phyloP scores from a whole-genome alignment of 352 stramenopile species.

The Phytophthora chlamydospora region DNA sequence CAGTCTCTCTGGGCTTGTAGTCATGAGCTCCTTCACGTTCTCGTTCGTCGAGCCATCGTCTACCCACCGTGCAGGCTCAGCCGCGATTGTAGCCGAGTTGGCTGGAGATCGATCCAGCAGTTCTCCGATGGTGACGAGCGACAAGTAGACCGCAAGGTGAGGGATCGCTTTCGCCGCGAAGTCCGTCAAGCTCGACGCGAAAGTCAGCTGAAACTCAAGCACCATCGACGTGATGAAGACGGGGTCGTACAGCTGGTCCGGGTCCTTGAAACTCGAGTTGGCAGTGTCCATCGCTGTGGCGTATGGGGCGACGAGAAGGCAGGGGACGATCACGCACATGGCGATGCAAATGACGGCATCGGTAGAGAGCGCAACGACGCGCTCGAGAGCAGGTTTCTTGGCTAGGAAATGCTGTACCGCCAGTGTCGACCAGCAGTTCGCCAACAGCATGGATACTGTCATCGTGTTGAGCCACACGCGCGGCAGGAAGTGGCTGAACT shows the following conservation, averaged over 20 bases:
- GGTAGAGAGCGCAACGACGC: background rate
- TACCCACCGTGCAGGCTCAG: background rate
- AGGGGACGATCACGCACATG: constrained; percentile 1
- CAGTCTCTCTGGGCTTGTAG: too few relatives aligned
- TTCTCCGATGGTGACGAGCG: background rate
- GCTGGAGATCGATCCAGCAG: too few relatives aligned
- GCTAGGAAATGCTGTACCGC: constrained; percentile 44
- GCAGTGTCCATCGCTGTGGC: background rate
- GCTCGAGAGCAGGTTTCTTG: background rate
- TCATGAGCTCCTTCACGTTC: too few relatives aligned
- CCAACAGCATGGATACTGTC: constrained; percentile 19
- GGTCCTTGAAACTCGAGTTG: background rate
- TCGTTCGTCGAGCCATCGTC: background rate
- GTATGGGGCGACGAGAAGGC: background rate
- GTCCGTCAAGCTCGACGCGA: background rate
- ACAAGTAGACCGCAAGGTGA: background rate
- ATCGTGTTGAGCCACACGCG: constrained; percentile 26
- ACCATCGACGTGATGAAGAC: background rate
- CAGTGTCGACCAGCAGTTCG: constrained; percentile 61
- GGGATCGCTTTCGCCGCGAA: constrained; percentile 2
- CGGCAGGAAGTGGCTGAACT: constrained; percentile 15
- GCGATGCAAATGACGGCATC: constrained; percentile 4
- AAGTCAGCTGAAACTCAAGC: background rate
- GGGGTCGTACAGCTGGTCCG: background rate
- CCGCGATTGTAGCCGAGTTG: background rate